Evolutionary conservation across 371 early-diverging fungal species (phyloP), one percentile per base, ranked within the genome.

Genomic region (Saksenaea oblongispora): DNA sequence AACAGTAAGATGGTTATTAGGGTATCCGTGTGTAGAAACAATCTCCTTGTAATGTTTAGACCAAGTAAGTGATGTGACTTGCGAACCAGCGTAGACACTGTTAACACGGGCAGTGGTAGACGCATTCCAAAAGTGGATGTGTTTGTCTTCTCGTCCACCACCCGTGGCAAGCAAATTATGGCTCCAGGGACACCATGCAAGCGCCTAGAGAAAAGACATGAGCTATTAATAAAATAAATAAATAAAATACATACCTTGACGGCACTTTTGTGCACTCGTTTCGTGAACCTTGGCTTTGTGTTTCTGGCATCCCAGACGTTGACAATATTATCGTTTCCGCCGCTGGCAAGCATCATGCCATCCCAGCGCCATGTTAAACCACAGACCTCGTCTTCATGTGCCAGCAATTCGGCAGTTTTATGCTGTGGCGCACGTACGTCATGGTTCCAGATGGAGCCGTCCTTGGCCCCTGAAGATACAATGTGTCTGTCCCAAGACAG

Each of bases 161-260:
- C 99, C 99, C 0, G 96, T 91, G 2, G 98, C 99, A 22, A 99
- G 83, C 27, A 96, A 66, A 60, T 91, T 91, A 18, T 78, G 82
- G 62, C 91, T 93, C 97, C 97, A 98, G n/a, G 99, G 99, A 72
- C 98, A 97, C 99, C 99, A 99, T 3, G 95, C 95, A 27, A 99
- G 65, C 0, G 99, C 99, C 90, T 94, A 72, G n/a, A 31, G 2
- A 31, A 31, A 54, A 54, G 5, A 51, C 3, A 53, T 31, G 35
- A 59, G 34, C 2, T 69, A 15, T 8, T 5, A 62, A 47, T 10
- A 15, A 42, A 31, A 56, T 56, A 11, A 58, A 62, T 26, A 54
- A 62, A 1, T 41, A 10, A 9, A 34, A 11, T 26, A n/a, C 42
- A 63, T 81, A 92, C 93, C 88, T 95, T 95, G 18, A 97, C 91